Conservation (phyloP, 805 yeast species). For the Saccharomycopsis microspora region DNA sequence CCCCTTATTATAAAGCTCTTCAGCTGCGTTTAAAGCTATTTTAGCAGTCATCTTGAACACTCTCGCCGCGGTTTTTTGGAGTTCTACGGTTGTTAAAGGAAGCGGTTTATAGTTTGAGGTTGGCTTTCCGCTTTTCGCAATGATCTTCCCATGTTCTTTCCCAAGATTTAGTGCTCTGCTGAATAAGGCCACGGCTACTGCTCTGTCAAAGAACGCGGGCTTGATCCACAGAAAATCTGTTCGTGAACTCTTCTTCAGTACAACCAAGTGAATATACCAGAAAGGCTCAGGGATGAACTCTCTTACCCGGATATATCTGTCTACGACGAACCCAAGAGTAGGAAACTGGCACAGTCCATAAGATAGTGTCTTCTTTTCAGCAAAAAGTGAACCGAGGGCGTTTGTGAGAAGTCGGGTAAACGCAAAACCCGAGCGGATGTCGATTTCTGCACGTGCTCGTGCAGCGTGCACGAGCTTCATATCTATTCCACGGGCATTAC, state of each 20-base stretch:
- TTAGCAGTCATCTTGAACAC: conserved; percentile 73
- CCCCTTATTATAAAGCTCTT: conserved; percentile 74
- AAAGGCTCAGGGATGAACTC: conserved; percentile 66
- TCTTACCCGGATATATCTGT: conserved; percentile 67
- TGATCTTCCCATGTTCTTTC: conserved; percentile 37
- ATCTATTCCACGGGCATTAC: conserved; percentile 51
- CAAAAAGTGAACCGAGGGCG: conserved; percentile 1
- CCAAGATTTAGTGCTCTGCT: conserved; percentile 41
- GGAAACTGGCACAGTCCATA: conserved; percentile 97
- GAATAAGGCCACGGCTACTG: conserved; percentile 50
- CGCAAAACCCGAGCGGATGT: conserved; percentile 78
- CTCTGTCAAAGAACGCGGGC: conserved; percentile 60
- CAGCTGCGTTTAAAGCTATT: conserved; percentile 67
- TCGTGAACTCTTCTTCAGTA: conserved; percentile 28
- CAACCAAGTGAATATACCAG: conserved; percentile 56
- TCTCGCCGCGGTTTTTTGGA: conserved; percentile 77
- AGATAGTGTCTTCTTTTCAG: conserved; percentile 34
- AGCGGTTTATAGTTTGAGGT: conserved; percentile 73
- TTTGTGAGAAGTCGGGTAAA: conserved; percentile 47
- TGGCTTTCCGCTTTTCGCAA: conserved; percentile 42
- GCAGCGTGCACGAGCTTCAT: conserved; percentile 73
- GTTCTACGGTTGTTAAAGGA: conserved; percentile 88
- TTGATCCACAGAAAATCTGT: conserved; percentile 58
- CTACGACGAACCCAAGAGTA: conserved; percentile 92
- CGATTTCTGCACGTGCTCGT: conserved; percentile 74